phyloP scores from a whole-genome alignment of 2,329 filamentous ascomycete species.

The Colletotrichum sojae region DNA sequence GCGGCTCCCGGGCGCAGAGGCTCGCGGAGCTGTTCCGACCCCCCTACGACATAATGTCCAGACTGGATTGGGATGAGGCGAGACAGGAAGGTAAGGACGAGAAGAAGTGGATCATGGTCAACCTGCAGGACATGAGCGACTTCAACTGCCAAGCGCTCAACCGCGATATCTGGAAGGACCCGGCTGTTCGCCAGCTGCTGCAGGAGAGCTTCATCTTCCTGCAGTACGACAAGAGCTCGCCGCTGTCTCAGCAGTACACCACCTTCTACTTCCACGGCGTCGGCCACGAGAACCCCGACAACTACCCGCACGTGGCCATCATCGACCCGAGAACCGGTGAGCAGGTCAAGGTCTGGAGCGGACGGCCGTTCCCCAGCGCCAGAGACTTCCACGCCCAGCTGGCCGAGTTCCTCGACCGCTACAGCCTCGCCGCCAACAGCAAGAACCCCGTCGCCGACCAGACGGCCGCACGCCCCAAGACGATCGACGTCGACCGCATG shows the following conservation, averaged over 20 bases:
- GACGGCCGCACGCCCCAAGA: constrained; percentile 78
- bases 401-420: constrained; percentile 96
- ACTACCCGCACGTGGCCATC: constrained; percentile 96
- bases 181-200: constrained; percentile 82
- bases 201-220: constrained; percentile 96
- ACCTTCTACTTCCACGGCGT: constrained; percentile 87
- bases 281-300: constrained; percentile 83
- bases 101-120: constrained; percentile 95
- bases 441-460: constrained; percentile 93
- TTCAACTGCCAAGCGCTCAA: constrained; percentile 97
- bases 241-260: constrained; percentile 83
- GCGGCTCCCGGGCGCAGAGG: constrained; percentile 78
- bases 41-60: constrained; percentile 90
- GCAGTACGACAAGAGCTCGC: constrained; percentile 91
- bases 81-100: constrained; percentile 87
- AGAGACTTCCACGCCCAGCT: constrained; percentile 91
- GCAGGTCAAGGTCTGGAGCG: constrained; percentile 96
- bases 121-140: constrained; percentile 92
- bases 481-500: constrained; percentile 86
- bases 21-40: constrained; percentile 94
- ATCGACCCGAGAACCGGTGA: constrained; percentile 96
- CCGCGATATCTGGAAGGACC: constrained; percentile 95
- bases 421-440: constrained; percentile 88
- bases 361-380: constrained; percentile 81
- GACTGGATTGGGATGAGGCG: constrained; percentile 83